Base-by-base conservation (phyloP, 257 asterid species). In the Osmanthus fragrans region DNA sequence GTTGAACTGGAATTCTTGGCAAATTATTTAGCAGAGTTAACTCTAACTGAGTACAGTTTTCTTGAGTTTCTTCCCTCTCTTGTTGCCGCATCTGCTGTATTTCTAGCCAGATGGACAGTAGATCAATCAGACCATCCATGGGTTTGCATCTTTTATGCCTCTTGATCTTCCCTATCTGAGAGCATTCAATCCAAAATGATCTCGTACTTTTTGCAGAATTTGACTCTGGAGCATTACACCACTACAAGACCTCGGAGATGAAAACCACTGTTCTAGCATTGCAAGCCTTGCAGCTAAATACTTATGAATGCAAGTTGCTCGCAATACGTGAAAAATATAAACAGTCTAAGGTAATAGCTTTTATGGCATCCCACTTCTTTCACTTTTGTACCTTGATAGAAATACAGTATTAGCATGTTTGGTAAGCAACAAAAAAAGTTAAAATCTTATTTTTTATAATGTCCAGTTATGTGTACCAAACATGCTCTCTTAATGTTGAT, bases 121-220 rank as follows among this genome's bases (percentile, higher is more conserved):
- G 97, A 96, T 82, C 99, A 96, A 84, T 88, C 97, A 49, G 89
- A 83, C 68, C 89, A 92, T 86, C 99, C 99, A 80, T 96, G 99
- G 99, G 99, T 96, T 45, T 6, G 92, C 80, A 79, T 72, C 72
- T 81, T 83, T 78, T 45, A 33, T 16, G 18, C 83, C 74, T 66
- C 77, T 81, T 15, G 32, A 42, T 63, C 73, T 30, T 74, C 73
- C 63, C 34, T 77, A 69, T 12, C 23, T 39, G 3, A 42, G 68
- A 72, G 33, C 33, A 33, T 75, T 60, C 66, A 69, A 58, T 40
- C 2, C 54, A 9, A 83, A 80, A 37, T 58, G 58, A 33, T 67
- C 42, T 5, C 65, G 25, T 64, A 21, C 63, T 73, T 82, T 71
- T 78, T 80, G 87, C 96, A 96, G 99, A 96, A 90, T 80, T 81